Evolutionary conservation across 495 filamentous ascomycete genomes (phyloP).

Genomic region (Haplographium delicatum): DNA sequence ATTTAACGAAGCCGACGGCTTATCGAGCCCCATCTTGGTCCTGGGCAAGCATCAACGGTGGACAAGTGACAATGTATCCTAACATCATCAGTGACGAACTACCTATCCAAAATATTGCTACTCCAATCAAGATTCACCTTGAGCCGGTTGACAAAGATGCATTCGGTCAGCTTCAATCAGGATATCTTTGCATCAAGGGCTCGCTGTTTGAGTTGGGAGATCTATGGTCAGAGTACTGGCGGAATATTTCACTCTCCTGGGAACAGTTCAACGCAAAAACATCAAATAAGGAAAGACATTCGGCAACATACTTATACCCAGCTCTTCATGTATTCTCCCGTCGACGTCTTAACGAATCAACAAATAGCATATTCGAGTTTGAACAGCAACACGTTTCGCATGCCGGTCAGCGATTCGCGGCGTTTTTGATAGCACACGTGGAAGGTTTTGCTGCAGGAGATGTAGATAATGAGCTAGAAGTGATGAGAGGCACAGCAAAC

Average conservation of each 20-base stretch:
- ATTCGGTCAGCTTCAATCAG: slow-evolving; percentile 1
- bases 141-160: neutral
- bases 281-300: too few species aligned
- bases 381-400: slow-evolving; percentile 5
- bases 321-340: neutral
- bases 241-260: too few species aligned
- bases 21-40: slow-evolving; percentile 14
- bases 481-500: neutral
- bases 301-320: neutral
- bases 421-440: neutral
- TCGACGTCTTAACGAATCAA: neutral
- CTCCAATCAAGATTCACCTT: slow-evolving; percentile 1
- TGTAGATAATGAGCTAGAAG: neutral
- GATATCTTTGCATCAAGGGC: neutral
- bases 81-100: slow-evolving; percentile 1
- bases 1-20: neutral
- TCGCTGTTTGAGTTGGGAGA: neutral
- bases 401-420: neutral
- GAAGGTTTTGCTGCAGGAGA: neutral
- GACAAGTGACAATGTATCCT: neutral
- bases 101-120: slow-evolving; percentile 9
- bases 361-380: neutral
- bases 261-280: too few species aligned
- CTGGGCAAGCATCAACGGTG: slow-evolving; percentile 8
- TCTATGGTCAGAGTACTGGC: neutral